Evolutionary conservation across 2,329 filamentous ascomycete species (phyloP).

Genomic region (Phoma sp.): DNA sequence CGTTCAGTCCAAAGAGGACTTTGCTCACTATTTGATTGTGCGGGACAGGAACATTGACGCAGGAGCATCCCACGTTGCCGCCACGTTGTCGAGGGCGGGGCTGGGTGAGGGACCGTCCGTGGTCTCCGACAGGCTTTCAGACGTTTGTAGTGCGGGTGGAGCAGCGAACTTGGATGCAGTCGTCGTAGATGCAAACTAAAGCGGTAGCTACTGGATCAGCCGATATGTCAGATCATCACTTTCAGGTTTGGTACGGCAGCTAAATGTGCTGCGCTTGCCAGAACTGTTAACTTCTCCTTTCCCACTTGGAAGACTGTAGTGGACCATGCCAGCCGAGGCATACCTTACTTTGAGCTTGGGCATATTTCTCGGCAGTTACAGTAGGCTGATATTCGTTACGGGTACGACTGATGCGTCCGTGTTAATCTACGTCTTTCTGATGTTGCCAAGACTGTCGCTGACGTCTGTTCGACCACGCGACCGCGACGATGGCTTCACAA

Average conservation of each 20-base stretch:
- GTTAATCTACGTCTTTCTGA: not conserved
- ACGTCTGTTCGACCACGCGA: not conserved
- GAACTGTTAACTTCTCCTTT: not conserved
- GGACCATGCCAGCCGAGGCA: not conserved
- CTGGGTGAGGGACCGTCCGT: not conserved
- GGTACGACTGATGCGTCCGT: not conserved
- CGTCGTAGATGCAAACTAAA: slow-evolving; percentile 1
- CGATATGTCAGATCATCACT: not conserved
- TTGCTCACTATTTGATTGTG: not conserved
- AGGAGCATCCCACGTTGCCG: not conserved
- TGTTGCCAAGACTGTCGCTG: not conserved
- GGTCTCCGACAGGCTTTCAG: not conserved
- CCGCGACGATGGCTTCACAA: not conserved
- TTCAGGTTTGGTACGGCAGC: not conserved
- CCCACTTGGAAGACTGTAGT: not conserved
- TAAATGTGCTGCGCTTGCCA: not conserved
- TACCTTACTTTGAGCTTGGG: not conserved
- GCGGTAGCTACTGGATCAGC: slow-evolving; percentile 2
- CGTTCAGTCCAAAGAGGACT: not conserved
- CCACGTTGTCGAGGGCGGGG: not conserved
- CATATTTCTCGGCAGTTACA: not conserved
- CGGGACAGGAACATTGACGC: not conserved
- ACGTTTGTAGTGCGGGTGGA: not conserved
- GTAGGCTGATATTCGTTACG: not conserved
- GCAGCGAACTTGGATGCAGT: not conserved